Base-by-base conservation (phyloP, 805 yeast genomes). In the Wickerhamiella musiphila region DNA sequence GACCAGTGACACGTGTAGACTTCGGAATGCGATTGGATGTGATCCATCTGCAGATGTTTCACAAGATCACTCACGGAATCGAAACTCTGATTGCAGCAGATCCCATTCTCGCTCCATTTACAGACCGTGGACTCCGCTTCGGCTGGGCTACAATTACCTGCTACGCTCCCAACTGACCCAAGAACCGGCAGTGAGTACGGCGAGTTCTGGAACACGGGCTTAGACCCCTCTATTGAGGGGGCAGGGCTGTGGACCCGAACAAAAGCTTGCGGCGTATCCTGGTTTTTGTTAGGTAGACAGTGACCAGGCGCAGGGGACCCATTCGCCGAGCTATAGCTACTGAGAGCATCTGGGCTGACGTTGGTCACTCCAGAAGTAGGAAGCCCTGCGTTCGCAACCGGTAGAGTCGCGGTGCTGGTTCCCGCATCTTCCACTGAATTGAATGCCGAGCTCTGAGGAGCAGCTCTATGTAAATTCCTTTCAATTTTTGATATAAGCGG, bases 1-100 rank as follows among this genome's bases (percentile, higher is more conserved):
- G 61, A 51, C 98, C 98, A 90, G 25, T 54, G 46, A 49, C 98
- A 90, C 10, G 53, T 51, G 47, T 84, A 82, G 15, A 57, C 52
- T 2, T 76, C 65, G 48, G 76, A 66, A 2, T 94, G 83, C 7
- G 74, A 65, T 2, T 78, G 77, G 12, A 90, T 60, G 49, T 90
- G 98, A 13, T 53, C 62, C 5, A 58, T 52, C 6, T 71, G 65
- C 13, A 90, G 46, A 53, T 90, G 98, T 4, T 65, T 58, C 23
- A 83, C 81, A 32, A 90, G 59, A 5, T 65, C 76, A 10, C 69
- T 68, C 3, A 77, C 66, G 5, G 65, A 50, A 4, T 46, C 35
- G 45, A 79, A 83, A 2, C 39, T 38, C 28, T 44, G 38, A 24
- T 56, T 57, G 49, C 96, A 90, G 3, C 54, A 35, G 8, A 35